These are phyloP conservation scores for Paratinospora sagittata DNA, from an alignment of 164 flowering plant genomes.

Conservation along the genomic window DNA sequence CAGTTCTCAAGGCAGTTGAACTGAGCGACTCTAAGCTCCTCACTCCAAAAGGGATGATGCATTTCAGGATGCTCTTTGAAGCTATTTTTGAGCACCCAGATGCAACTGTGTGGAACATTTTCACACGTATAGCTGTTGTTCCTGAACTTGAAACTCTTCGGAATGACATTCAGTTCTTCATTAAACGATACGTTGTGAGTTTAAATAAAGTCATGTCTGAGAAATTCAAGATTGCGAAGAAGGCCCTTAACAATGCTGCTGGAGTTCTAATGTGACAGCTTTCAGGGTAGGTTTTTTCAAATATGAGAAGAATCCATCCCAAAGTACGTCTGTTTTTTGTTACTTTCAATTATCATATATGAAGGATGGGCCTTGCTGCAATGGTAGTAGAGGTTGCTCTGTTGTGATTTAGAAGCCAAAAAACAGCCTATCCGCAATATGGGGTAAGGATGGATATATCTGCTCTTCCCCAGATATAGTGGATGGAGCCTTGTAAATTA, in stretches of 20 bases:
- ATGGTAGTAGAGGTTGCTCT: no score
- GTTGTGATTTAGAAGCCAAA: no score
- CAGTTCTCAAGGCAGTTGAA: slow-evolving; percentile 62
- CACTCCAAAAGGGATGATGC: slow-evolving; percentile 72
- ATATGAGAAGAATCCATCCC: no score
- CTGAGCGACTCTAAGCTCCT: slow-evolving; percentile 40
- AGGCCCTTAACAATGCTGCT: slow-evolving; percentile 58
- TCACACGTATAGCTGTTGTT: slow-evolving; percentile 61
- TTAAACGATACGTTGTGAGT: slow-evolving; percentile 47
- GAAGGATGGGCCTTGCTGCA: no score
- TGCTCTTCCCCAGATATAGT: no score
- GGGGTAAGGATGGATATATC: no score
- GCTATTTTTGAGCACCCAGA: slow-evolving; percentile 65
- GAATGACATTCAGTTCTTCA: slow-evolving; percentile 55
- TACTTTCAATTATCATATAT: no score
- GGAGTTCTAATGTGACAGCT: slow-evolving; percentile 57
- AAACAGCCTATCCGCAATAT: no score
- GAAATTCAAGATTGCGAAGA: slow-evolving; percentile 63
- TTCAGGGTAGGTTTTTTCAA: no score
- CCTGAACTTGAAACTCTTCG: slow-evolving; percentile 75
- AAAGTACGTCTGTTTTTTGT: no score
- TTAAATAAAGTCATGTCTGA: slow-evolving; percentile 15
- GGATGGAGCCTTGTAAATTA: no score
- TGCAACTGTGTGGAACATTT: slow-evolving; percentile 64
- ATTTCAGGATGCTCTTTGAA: slow-evolving; percentile 79